Conservation (phyloP, 2,329 filamentous ascomycete genomes). For the Talaromyces sp. region DNA sequence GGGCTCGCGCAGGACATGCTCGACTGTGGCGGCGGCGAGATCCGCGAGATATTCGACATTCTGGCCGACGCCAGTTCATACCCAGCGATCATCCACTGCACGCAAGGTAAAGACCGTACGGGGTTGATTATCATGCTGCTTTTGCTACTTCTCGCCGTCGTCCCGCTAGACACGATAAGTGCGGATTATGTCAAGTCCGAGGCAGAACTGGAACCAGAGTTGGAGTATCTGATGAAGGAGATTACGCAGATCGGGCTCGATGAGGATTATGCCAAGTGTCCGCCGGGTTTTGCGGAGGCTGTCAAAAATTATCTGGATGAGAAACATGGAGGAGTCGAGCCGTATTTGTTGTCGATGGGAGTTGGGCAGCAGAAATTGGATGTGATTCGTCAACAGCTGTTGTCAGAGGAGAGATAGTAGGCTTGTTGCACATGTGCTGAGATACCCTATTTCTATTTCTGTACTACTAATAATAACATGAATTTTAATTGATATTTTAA, state of each 20-base stretch:
- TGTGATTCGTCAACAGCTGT: constrained; percentile 19
- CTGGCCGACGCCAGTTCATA: constrained; percentile 51
- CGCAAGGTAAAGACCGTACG: constrained; percentile 81
- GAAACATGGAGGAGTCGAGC: constrained; percentile 59
- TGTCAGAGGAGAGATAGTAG: constrained; percentile 14
- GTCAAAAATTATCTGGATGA: constrained; percentile 54
- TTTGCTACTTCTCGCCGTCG: constrained; percentile 53
- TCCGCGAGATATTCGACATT: constrained; percentile 63
- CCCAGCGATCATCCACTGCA: constrained; percentile 73
- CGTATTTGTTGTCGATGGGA: constrained; percentile 61
- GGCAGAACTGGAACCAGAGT: constrained; percentile 55
- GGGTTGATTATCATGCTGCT: constrained; percentile 58
- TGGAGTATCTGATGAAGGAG: constrained; percentile 59
- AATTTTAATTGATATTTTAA: not conserved
- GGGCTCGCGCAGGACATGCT: constrained; percentile 66
- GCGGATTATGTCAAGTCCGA: constrained; percentile 67
- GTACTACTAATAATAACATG: not conserved
- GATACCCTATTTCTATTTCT: constrained; percentile 1
- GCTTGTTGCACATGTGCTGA: not conserved
- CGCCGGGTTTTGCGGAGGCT: constrained; percentile 55
- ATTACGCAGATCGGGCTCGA: constrained; percentile 65
- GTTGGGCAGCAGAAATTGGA: constrained; percentile 44
- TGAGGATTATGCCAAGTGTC: constrained; percentile 66
- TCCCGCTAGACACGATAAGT: constrained; percentile 56
- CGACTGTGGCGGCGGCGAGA: constrained; percentile 58